Base-by-base conservation (phyloP, 2,329 filamentous ascomycete genomes). In the Fusarium scirpi region DNA sequence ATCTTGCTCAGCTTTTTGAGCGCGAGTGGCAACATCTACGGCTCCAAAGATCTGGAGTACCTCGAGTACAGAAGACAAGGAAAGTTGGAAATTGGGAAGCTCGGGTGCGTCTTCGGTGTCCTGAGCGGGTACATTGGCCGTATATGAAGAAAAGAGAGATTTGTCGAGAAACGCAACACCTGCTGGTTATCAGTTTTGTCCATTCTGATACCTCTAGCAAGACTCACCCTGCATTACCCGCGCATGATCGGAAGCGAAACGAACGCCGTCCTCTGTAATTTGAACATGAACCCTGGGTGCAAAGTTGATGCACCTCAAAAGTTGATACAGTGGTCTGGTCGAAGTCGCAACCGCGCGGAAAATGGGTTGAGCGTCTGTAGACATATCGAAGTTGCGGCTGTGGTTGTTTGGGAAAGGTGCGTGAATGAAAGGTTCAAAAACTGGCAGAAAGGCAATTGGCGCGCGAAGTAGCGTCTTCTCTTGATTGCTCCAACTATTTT, bases 31-130 rank as follows among this genome's bases (percentile, higher is more conserved):
- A 16, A 89, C 85, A 70, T 93, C 92, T 47, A 94, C 88, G n/a
- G 94, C 90, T 52, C 94, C 94, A 76, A 99, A 97, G 52, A 99
- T 98, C 76, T 98, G 95, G 10, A 99, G 86, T 1, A 95, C 97
- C 82, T 98, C 96, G 56, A 99, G 88, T 5, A 99, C 87, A 20
- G 95, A 93, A 7, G 91, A 86, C 11, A 99, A 87, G 3, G 94
- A 96, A 70, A 98, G 91, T 77, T 97, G 91, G 78, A 99, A 99
- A 54, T 87, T 88, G 10, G 93, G 90, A 30, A 88, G 85, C 6
- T 84, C 79, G 2, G 78, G 62, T 0, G 79, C 76, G 20, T 81
- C 80, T 7, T 82, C 81, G 22, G 83, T 81, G 16, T 81, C 78
- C 2, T 69, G 62, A 10, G 67, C 32, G 15, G 79, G 78, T 62